Percentiles rank a stretch among this genome's conserved stretches.
Conservation (phyloP, 192 early-diverging fungal genomes). For the Jimgerdemannia lactiflua region DNA sequence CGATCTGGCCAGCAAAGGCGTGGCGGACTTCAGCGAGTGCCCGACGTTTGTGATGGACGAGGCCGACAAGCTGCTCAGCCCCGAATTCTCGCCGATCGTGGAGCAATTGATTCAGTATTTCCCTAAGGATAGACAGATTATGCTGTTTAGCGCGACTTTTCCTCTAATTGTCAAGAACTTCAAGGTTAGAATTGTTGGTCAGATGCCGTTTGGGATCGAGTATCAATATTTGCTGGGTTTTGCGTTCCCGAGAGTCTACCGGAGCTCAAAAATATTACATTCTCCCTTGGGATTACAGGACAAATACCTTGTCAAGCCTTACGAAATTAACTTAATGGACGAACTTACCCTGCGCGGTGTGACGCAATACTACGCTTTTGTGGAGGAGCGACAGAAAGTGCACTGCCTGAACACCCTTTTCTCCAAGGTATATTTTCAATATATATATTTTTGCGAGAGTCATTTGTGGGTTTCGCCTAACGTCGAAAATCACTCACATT, state of each 20-base stretch:
- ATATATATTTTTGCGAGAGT: conserved; percentile 6
- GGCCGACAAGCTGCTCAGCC: conserved; percentile 97
- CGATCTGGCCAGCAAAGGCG: conserved; percentile 92
- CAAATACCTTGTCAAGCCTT: conserved; percentile 92
- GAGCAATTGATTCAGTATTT: conserved; percentile 94
- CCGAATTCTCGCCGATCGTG: conserved; percentile 98
- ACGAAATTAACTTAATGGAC: conserved; percentile 99
- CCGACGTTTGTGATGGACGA: conserved; percentile 98
- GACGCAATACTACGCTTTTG: conserved; percentile 99
- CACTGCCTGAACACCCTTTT: conserved; percentile 94
- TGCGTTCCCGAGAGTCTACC: too few species aligned
- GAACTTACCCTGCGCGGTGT: conserved; percentile 97
- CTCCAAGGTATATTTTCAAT: conserved; percentile 81
- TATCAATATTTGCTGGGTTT: too few species aligned
- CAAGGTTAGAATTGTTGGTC: too few species aligned
- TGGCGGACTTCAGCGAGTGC: conserved; percentile 89
- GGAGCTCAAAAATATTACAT: too few species aligned
- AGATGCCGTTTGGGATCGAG: too few species aligned
- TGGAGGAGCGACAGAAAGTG: conserved; percentile 98
- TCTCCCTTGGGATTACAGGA: conserved; percentile 39
- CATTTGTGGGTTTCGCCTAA: background rate
- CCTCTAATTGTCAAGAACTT: conserved; percentile 97
- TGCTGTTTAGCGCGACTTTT: conserved; percentile 97
- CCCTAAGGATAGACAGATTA: conserved; percentile 87
- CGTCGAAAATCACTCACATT: background rate